Conservation (phyloP, 1,139 yeast species). For the Candida pseudocylindracea region DNA sequence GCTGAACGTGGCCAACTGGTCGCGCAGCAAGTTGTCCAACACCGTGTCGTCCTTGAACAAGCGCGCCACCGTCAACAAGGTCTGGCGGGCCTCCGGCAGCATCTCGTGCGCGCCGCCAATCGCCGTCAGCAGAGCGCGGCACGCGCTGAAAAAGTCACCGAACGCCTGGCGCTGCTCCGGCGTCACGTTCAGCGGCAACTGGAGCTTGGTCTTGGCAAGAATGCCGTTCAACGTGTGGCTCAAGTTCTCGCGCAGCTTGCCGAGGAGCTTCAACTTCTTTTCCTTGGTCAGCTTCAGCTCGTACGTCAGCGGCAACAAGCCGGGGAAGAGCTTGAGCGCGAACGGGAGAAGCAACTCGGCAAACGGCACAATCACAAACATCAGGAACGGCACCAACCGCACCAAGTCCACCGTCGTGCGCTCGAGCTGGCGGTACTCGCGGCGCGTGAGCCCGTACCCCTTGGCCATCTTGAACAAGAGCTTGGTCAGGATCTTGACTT, state of each 20-base stretch:
- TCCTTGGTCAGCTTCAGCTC: not conserved
- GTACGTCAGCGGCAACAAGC: not conserved
- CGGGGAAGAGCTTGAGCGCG: not conserved
- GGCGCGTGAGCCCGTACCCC: slow-evolving; percentile 9
- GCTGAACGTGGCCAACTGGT: slow-evolving; percentile 81
- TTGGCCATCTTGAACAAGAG: slow-evolving; percentile 6
- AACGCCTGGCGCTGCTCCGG: not conserved
- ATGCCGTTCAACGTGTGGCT: too few relatives aligned
- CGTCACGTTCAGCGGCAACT: not conserved
- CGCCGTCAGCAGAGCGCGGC: not conserved
- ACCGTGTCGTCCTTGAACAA: slow-evolving; percentile 87
- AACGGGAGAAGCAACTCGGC: slow-evolving; percentile 3
- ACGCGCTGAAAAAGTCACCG: not conserved
- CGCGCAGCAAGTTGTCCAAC: slow-evolving; percentile 75
- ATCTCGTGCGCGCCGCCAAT: not conserved
- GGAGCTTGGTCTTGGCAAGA: not conserved
- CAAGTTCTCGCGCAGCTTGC: not conserved
- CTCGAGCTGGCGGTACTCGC: slow-evolving; percentile 3
- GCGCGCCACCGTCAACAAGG: slow-evolving; percentile 66
- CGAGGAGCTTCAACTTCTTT: not conserved
- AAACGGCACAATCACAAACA: slow-evolving; percentile 11
- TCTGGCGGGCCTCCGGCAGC: slow-evolving; percentile 20
- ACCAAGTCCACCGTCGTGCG: slow-evolving; percentile 2
- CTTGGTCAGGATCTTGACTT: slow-evolving; percentile 14
- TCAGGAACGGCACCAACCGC: slow-evolving; percentile 17